Evolutionary conservation across 768 basidiomycete species (phyloP).

Genomic region (Rhizopogon roseolus): DNA sequence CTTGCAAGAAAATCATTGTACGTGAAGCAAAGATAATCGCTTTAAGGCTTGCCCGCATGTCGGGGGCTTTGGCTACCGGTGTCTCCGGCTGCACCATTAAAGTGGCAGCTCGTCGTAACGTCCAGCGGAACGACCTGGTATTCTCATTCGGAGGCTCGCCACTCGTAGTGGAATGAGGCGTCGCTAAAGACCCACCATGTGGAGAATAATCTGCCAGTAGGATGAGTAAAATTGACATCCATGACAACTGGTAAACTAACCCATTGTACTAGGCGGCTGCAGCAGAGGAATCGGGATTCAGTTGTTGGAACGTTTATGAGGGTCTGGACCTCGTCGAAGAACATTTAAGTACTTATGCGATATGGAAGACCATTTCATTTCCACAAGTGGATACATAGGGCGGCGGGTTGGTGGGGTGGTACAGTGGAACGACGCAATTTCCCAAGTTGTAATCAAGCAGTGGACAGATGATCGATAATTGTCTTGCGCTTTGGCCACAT

Average conservation of each 20-base stretch:
- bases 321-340: no score
- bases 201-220: not conserved
- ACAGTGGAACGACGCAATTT: no score
- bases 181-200: not conserved
- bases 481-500: no score
- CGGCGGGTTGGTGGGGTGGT: no score
- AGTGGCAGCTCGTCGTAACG: conserved; percentile 14
- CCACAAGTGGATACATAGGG: no score
- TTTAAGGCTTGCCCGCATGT: conserved; percentile 39
- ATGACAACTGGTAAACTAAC: not conserved
- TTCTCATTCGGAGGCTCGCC: not conserved
- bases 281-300: not conserved
- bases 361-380: no score
- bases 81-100: conserved; percentile 33
- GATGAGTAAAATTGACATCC: not conserved
- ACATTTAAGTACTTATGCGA: no score
- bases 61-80: conserved; percentile 40
- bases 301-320: no score
- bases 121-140: no score
- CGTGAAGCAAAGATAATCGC: conserved; percentile 57
- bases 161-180: not conserved
- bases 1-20: conserved; percentile 22
- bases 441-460: no score
- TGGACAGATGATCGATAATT: no score
- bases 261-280: not conserved